These are phyloP conservation scores for Canariomyces notabilis DNA, from an alignment of 2,329 filamentous ascomycete species.

Conservation along the genomic window DNA sequence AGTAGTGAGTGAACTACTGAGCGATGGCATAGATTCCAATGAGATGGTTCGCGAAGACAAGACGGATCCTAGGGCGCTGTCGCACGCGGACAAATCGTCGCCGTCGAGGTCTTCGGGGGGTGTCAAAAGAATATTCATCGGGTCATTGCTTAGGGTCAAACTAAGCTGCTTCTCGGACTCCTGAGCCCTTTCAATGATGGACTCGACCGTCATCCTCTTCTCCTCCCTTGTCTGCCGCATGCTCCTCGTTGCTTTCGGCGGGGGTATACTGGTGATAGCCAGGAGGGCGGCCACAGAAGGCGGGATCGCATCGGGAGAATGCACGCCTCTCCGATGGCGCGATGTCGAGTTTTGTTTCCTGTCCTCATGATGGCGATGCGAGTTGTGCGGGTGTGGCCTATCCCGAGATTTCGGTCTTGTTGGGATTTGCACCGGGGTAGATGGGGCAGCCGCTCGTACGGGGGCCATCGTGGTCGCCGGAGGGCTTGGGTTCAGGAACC, in stretches of 20 bases:
- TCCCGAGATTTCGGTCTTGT: constrained; percentile 37
- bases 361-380: constrained; percentile 36
- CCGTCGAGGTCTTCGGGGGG: constrained; percentile 54
- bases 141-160: constrained; percentile 47
- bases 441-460: constrained; percentile 36
- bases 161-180: constrained; percentile 56
- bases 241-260: constrained; percentile 37
- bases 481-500: constrained; percentile 23
- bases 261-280: constrained; percentile 57
- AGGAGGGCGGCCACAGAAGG: constrained; percentile 57
- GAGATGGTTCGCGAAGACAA: constrained; percentile 53
- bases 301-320: constrained; percentile 51
- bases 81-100: constrained; percentile 43
- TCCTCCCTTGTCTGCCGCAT: constrained; percentile 28
- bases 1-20: constrained; percentile 50
- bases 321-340: constrained; percentile 37
- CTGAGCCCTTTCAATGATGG: constrained; percentile 49
- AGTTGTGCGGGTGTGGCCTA: constrained; percentile 30
- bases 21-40: constrained; percentile 56
- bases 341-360: constrained; percentile 30
- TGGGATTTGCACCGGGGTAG: constrained; percentile 53
- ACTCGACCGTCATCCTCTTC: constrained; percentile 49
- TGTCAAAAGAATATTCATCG: constrained; percentile 55
- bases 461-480: constrained; percentile 30
- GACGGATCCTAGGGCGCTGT: constrained; percentile 48